Base-by-base conservation (phyloP, 768 basidiomycete genomes). In the Lentinula detonsa region DNA sequence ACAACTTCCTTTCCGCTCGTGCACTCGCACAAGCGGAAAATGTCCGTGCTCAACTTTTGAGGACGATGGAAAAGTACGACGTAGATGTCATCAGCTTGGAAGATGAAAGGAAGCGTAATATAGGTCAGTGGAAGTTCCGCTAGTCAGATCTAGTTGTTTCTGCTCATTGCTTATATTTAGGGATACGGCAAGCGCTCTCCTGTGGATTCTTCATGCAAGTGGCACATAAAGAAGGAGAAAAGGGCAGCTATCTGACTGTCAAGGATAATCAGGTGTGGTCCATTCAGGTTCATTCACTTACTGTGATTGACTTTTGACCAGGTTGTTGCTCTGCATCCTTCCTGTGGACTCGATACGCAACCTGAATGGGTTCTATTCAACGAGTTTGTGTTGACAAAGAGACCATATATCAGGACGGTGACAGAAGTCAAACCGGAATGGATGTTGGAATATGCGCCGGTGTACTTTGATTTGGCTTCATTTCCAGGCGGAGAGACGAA, bases 141-240 rank as follows among this genome's bases (percentile, higher is more conserved):
- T 6, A 13, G 11, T n/a, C 34, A 5, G 11, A 28, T 28, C 28
- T 13, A 13, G 6, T 15, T 11, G 13, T 82, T 89, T 64, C 89
- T 84, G 71, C 64, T 75, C 57, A 88, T 87, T 65, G 7, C 13
- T 31, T 11, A 5, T 28, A 23, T 5, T 9, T 40, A 56, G 55
- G 39, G 13, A 87, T 98, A 60, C 84, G 93, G 31, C 87, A 87
- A 73, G 89, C 90, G 0, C 78, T 98, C 21, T 89, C 91, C 4
- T 90, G 88, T 66, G 97, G 95, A 1, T 99, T 92, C 81, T 99
- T 98, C 76, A 98, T 97, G 96, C 96, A 98, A 70, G 85, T 93
- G 11, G 97, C 95, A 6, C 94, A 97, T 73, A 91, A 92, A 71
- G 94, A 95, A 70, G 92, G 93, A 3, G 92, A 93, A 70, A 95